Base-by-base conservation (phyloP, 352 stramenopile genomes). In the Globisporangium cystogenes region DNA sequence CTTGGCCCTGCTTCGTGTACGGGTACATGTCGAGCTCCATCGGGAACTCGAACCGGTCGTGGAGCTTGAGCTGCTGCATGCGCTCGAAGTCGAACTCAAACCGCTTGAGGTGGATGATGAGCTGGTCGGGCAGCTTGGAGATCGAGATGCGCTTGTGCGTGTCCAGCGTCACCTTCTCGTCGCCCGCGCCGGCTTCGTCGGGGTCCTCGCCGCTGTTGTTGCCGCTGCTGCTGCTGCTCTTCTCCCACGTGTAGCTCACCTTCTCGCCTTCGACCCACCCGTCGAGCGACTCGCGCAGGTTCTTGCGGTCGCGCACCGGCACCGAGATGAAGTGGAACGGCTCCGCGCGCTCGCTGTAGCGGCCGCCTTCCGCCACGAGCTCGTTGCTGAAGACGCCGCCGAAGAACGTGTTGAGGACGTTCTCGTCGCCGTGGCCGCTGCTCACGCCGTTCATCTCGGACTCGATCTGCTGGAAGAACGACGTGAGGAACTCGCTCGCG, bases 51-150 rank as follows among this genome's bases (percentile, higher is more conserved):
- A 98, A 96, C 10, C 83, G 77, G 53, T 96, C 86, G 57, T 98
- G 96, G 1, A 98, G 80, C 54, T 98, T 98, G 41, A 82, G 90
- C 64, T 96, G 88, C 44, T 96, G 85, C 84, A 98, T 96, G 14
- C 83, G 93, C 52, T 97, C 90, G 37, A 97, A 96, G 64, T 98
- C 90, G 59, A 98, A 98, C 55, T 98, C 91, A 44, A 98, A 98
- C 0, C 93, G 82, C 70, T 98, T 98, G 12, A 98, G 56, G 54
- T 98, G 94, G 50, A 98, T 90, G 35, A 98, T 90, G 26, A 98
- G 65, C 48, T 94, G 82, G 23, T 86, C 70, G 7, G 93, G 93
- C 18, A 98, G 70, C 50, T 89, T 87, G 2, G 81, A 76, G 57
- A 97, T 96, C 0, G 79, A 96, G 46, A 95, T 92, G 26, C 86